Percentiles rank a stretch among this genome's conserved stretches.
These are phyloP conservation scores for Picea glauca DNA, from an alignment of 75 land plant genomes.

Conservation along the genomic window DNA sequence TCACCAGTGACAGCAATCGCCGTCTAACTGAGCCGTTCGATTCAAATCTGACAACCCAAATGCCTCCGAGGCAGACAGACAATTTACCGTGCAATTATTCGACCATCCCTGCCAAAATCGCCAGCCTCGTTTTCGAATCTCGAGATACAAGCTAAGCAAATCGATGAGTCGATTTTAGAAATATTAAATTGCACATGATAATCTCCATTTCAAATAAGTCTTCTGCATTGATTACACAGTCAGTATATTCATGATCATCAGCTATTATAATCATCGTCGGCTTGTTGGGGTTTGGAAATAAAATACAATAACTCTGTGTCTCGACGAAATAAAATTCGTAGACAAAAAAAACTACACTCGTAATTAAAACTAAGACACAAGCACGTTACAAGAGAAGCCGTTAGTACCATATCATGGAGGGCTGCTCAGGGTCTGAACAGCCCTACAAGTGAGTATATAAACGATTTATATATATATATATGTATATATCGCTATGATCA, in stretches of 20 bases:
- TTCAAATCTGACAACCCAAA: not conserved
- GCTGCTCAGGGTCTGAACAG: not conserved
- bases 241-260: not conserved
- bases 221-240: not conserved
- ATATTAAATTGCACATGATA: not conserved
- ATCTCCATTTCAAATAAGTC: not conserved
- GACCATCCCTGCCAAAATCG: not conserved
- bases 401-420: not conserved
- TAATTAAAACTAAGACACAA: not conserved
- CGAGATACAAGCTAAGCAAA: not conserved
- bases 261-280: too few species aligned
- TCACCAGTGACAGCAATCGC: not conserved
- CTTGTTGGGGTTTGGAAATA: too few species aligned
- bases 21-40: not conserved
- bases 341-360: not conserved
- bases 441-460: not conserved
- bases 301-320: not conserved
- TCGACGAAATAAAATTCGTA: not conserved
- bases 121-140: conserved; percentile 1
- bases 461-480: not conserved
- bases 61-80: too few species aligned
- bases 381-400: conserved; percentile 1
- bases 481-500: not conserved
- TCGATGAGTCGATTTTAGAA: not conserved
- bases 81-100: not conserved